phyloP scores from a whole-genome alignment of 352 stramenopile species.

The Globisporangium middletonii region DNA sequence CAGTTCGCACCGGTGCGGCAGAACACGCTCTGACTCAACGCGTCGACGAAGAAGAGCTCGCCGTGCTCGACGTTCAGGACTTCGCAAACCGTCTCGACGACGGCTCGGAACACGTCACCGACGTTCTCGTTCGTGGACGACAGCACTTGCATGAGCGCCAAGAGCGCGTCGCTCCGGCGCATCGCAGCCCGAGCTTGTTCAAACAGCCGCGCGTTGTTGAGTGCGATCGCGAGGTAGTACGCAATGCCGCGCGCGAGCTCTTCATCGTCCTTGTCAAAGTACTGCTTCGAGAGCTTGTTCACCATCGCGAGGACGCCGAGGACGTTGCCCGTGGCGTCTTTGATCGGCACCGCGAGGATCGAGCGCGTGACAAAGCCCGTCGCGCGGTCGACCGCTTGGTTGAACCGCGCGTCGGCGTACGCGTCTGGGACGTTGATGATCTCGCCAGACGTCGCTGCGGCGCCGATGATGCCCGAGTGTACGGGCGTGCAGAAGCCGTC shows the following conservation, averaged over 20 bases:
- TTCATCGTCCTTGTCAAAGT: conserved; percentile 70
- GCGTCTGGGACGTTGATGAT: conserved; percentile 75
- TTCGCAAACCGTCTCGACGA: conserved; percentile 40
- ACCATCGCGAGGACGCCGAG: conserved; percentile 63
- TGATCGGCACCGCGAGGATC: conserved; percentile 79
- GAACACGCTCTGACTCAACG: conserved; percentile 60
- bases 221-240: conserved; percentile 57
- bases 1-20: conserved; percentile 58
- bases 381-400: conserved; percentile 46
- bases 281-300: conserved; percentile 60
- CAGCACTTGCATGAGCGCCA: conserved; percentile 53
- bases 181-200: conserved; percentile 48
- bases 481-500: conserved; percentile 49
- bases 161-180: conserved; percentile 56
- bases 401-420: conserved; percentile 62
- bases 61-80: conserved; percentile 56
- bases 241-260: conserved; percentile 55
- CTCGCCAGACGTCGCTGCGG: conserved; percentile 57
- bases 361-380: conserved; percentile 65
- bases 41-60: conserved; percentile 75
- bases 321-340: conserved; percentile 56
- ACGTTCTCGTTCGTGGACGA: conserved; percentile 45
- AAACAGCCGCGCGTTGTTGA: conserved; percentile 65
- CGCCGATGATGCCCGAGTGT: conserved; percentile 43
- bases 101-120: conserved; percentile 32